Percentiles rank a stretch among this genome's conserved stretches.
phyloP scores from a whole-genome alignment of 2,329 filamentous ascomycete species.

The Aspergillus quadrilineatus region DNA sequence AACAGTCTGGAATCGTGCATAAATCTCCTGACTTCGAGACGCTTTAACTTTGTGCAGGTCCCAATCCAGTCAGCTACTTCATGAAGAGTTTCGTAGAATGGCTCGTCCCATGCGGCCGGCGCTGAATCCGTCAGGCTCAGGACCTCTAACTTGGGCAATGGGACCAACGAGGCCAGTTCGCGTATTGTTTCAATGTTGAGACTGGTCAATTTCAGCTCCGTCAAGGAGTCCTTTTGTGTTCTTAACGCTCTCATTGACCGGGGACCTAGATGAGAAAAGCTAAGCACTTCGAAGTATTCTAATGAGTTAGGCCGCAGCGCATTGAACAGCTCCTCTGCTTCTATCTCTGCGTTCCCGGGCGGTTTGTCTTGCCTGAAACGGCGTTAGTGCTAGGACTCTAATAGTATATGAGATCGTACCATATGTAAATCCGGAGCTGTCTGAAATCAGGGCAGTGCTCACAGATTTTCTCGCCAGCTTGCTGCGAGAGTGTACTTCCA shows the following conservation, averaged over 20 bases:
- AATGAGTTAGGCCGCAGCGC: constrained; percentile 58
- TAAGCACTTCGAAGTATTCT: constrained; percentile 58
- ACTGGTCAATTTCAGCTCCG: constrained; percentile 51
- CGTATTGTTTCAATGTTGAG: constrained; percentile 51
- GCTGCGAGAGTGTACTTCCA: constrained; percentile 58
- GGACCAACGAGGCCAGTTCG: constrained; percentile 21
- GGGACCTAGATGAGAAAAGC: constrained; percentile 54
- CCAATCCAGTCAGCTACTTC: constrained; percentile 56
- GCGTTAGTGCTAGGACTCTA: constrained; percentile 9
- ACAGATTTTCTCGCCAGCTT: constrained; percentile 55
- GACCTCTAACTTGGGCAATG: constrained; percentile 43
- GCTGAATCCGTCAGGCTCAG: constrained; percentile 51
- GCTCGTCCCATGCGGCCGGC: constrained; percentile 49
- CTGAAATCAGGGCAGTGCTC: constrained; percentile 61
- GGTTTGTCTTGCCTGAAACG: constrained; percentile 32
- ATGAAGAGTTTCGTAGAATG: constrained; percentile 52
- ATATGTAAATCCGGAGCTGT: constrained; percentile 59
- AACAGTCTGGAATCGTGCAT: constrained; percentile 48
- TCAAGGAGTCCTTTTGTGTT: constrained; percentile 56
- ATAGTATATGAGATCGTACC: constrained; percentile 30
- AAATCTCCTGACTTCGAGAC: constrained; percentile 53
- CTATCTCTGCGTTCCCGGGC: constrained; percentile 53
- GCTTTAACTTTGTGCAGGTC: constrained; percentile 52
- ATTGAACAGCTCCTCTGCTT: constrained; percentile 59
- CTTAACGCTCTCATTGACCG: constrained; percentile 56